These are phyloP conservation scores for Aureobasidium sp. DNA, from an alignment of 2,329 filamentous ascomycete genomes.

Conservation along the genomic window DNA sequence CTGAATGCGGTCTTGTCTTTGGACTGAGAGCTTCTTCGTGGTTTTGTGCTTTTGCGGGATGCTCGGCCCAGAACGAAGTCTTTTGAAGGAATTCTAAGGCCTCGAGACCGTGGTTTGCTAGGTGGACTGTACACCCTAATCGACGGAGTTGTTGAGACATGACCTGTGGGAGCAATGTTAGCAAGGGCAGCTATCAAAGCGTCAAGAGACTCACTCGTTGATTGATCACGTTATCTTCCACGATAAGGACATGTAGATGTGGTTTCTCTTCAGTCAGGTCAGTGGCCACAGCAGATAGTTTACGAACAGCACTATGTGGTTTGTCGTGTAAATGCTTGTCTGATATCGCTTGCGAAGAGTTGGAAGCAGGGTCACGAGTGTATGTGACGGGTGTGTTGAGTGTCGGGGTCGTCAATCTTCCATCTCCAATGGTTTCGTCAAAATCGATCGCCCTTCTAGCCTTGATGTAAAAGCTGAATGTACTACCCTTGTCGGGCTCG, in stretches of 20 bases:
- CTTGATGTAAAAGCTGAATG: constrained; percentile 72
- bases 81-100: constrained; percentile 30
- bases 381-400: constrained; percentile 9
- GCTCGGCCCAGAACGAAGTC: constrained; percentile 23
- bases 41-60: neutral
- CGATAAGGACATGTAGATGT: constrained; percentile 27
- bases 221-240: constrained; percentile 34
- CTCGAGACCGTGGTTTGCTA: constrained; percentile 33
- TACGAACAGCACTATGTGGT: neutral
- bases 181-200: no score
- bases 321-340: neutral
- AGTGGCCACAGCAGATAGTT: neutral
- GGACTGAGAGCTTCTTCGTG: neutral
- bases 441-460: constrained; percentile 49
- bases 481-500: constrained; percentile 64
- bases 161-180: constrained; percentile 24
- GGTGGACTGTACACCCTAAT: constrained; percentile 30
- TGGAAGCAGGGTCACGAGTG: neutral
- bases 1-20: neutral
- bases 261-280: neutral
- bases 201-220: constrained; percentile 20
- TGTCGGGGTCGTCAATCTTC: neutral
- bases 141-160: constrained; percentile 32
- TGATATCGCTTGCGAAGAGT: neutral
- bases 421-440: neutral